Conservation (phyloP, 495 filamentous ascomycete species). For the Talaromyces stipitatus region DNA sequence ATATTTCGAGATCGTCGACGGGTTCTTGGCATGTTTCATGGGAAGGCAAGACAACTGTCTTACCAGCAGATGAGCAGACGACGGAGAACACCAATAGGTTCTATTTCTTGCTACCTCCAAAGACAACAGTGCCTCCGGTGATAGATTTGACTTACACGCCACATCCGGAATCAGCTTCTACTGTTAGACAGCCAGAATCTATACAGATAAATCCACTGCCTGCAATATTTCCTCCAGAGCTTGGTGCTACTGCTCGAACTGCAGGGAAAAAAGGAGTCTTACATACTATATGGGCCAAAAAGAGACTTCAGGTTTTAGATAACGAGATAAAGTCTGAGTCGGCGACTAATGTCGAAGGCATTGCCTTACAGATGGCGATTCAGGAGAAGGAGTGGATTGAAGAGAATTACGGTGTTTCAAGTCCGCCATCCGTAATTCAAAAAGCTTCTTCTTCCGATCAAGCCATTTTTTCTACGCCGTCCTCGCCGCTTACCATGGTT, state of each 20-base stretch:
- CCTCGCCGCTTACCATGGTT: slow-evolving; percentile 51
- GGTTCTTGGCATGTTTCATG: slow-evolving; percentile 65
- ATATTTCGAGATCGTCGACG: slow-evolving; percentile 25
- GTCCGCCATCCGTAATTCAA: slow-evolving; percentile 18
- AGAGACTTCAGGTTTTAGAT: slow-evolving; percentile 62
- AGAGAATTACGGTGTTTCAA: slow-evolving; percentile 59
- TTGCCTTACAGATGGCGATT: slow-evolving; percentile 72
- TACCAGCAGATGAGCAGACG: slow-evolving; percentile 54
- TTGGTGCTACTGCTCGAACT: slow-evolving; percentile 55
- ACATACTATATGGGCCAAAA: slow-evolving; percentile 78
- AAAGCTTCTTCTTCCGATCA: slow-evolving; percentile 7
- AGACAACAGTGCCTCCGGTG: slow-evolving; percentile 55
- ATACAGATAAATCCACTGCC: slow-evolving; percentile 64
- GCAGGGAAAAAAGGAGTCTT: slow-evolving; percentile 70
- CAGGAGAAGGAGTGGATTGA: slow-evolving; percentile 79
- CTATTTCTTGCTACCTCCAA: slow-evolving; percentile 67
- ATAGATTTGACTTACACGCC: slow-evolving; percentile 54
- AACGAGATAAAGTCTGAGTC: slow-evolving; percentile 60
- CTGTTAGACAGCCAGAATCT: slow-evolving; percentile 12
- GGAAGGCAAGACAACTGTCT: slow-evolving; percentile 61
- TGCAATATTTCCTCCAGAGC: slow-evolving; percentile 68
- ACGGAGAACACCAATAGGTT: slow-evolving; percentile 51
- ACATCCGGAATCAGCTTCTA: slow-evolving; percentile 11
- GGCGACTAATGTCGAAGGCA: slow-evolving; percentile 60
- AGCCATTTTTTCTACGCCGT: slow-evolving; percentile 31